Conservation (phyloP, 176 grass and related monocot genomes). For the Chloris gayana region DNA sequence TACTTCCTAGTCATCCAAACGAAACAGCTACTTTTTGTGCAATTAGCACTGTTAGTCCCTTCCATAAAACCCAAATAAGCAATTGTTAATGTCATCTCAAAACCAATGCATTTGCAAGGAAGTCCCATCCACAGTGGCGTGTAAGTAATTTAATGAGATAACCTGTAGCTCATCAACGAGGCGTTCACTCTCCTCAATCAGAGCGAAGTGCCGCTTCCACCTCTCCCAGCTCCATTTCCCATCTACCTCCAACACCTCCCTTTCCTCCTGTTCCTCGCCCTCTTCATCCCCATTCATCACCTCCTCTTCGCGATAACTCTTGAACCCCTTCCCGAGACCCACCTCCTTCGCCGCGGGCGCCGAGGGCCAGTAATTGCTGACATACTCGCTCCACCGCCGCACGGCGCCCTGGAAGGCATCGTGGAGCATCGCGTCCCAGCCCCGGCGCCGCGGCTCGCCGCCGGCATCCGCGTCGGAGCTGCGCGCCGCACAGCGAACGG, state of each 20-base stretch:
- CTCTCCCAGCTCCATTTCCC: constrained; percentile 86
- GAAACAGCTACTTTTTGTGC: neutral
- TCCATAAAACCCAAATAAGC: neutral
- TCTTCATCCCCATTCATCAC: constrained; percentile 26
- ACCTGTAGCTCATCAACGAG: constrained; percentile 79
- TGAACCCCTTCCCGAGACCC: constrained; percentile 1
- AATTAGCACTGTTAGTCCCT: neutral
- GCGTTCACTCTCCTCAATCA: constrained; percentile 67
- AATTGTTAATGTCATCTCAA: neutral
- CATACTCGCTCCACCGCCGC: constrained; percentile 67
- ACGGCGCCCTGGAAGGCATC: constrained; percentile 58
- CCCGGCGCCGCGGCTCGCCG: constrained; percentile 43
- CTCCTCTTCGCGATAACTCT: constrained; percentile 11
- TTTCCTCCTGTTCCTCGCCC: neutral
- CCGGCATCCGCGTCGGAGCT: constrained; percentile 26
- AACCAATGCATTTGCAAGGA: neutral
- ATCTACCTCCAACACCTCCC: constrained; percentile 37
- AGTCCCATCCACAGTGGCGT: neutral
- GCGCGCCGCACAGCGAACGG: constrained; percentile 25
- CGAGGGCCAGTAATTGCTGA: constrained; percentile 55
- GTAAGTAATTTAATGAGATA: constrained; percentile 3
- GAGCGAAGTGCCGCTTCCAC: constrained; percentile 80
- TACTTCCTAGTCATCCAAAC: neutral
- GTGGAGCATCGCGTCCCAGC: constrained; percentile 79
- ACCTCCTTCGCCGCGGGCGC: constrained; percentile 24